Evolutionary conservation across 2,329 filamentous ascomycete genomes (phyloP), one percentile per base, ranked within the genome.

Genomic region (Aspergillus carbonarius): DNA sequence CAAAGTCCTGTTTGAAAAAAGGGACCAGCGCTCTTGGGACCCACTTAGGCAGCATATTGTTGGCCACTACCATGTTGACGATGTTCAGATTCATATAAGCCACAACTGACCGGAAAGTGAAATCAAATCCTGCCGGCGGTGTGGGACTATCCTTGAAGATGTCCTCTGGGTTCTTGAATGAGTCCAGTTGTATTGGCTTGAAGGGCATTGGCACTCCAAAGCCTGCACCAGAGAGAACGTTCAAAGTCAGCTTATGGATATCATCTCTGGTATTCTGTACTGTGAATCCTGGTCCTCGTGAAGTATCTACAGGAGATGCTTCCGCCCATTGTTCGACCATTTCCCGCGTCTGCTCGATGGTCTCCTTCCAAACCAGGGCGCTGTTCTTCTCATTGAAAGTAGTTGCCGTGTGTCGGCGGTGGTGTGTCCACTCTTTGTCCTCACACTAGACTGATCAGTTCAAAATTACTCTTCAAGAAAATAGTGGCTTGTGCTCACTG

Each of bases 311-410:
- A 1, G 52, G 18, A 0, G 50, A 32, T 7, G 54, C 12, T 7
- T 48, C 49, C 18, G 48, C 18, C 68, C 67, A 70, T 46, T 65
- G 44, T n/a, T 65, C 37, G 32, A 71, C 48, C 74, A 78, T 73
- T 23, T 72, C 68, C 7, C 49, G 57, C 0, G 70, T 63, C 58
- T 78, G 75, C 2, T 59, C 60, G 12, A 73, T 51, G 13, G 72
- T 64, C 60, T 76, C 74, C 4, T 65, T 54, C 76, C 77, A 79
- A 2, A 81, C 78, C 4, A 74, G 60, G 5, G 60, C 60, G 34
- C 74, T 78, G 39, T 74, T 76, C 40, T 73, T 71, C 58, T 82
- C 78, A 42, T 77, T 79, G 66, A 82, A 81, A 5, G 73, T 71
- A 0, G 76, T 70, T 4, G 75, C 74, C 3, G 74, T 77, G 20